Evolutionary conservation across 2,329 filamentous ascomycete genomes (phyloP).

Genomic region (Sphaceloma murrayae): DNA sequence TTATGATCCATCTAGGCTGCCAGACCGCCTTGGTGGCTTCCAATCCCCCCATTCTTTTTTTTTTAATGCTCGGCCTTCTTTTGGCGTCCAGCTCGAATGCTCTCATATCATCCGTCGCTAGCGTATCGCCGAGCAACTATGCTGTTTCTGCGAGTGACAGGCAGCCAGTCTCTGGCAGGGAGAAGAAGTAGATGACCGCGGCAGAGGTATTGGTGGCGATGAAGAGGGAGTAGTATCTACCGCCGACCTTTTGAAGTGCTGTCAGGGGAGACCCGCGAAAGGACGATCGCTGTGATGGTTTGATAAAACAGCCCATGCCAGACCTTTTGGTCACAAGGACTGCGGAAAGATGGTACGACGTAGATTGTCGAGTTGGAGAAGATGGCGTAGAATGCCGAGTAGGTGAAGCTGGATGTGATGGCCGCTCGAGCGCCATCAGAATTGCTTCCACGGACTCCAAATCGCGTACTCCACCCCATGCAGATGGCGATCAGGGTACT

Average conservation of each 20-base stretch:
- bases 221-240: slow-evolving; percentile 35
- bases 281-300: slow-evolving; percentile 24
- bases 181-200: slow-evolving; percentile 28
- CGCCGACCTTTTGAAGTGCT: slow-evolving; percentile 30
- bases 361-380: slow-evolving; percentile 34
- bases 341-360: slow-evolving; percentile 30
- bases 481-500: slow-evolving; percentile 24
- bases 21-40: neutral
- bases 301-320: slow-evolving; percentile 27
- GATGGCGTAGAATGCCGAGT: slow-evolving; percentile 30
- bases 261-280: slow-evolving; percentile 24
- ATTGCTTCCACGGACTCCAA: slow-evolving; percentile 21
- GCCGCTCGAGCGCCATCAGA: slow-evolving; percentile 26
- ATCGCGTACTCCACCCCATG: slow-evolving; percentile 23
- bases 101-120: slow-evolving; percentile 7
- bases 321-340: slow-evolving; percentile 27
- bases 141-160: slow-evolving; percentile 30
- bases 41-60: neutral
- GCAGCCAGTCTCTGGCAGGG: slow-evolving; percentile 30
- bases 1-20: neutral
- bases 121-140: slow-evolving; percentile 27
- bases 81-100: neutral
- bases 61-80: slow-evolving; percentile 6
- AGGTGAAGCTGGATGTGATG: slow-evolving; percentile 33
- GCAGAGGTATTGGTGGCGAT: slow-evolving; percentile 28